phyloP scores from a whole-genome alignment of 2,329 filamentous ascomycete genomes.

The Aureobasidium subglaciale region DNA sequence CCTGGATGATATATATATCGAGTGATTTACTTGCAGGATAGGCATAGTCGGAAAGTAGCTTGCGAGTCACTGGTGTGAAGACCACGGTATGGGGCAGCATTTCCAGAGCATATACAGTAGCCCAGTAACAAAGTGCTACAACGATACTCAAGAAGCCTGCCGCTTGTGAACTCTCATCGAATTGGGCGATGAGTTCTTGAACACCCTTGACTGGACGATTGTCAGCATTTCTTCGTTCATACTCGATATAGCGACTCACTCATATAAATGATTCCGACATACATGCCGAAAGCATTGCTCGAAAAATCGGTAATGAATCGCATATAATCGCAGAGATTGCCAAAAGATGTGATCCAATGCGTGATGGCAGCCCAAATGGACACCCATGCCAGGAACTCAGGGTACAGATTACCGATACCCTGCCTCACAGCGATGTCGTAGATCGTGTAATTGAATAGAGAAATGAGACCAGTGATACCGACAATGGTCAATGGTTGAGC shows the following conservation, averaged over 20 bases:
- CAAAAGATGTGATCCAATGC: conserved; percentile 49
- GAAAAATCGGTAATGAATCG: conserved; percentile 53
- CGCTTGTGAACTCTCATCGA: conserved; percentile 31
- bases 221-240: neutral
- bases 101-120: conserved; percentile 45
- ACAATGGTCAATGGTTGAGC: conserved; percentile 52
- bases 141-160: conserved; percentile 45
- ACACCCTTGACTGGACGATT: conserved; percentile 44
- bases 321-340: conserved; percentile 52
- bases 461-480: conserved; percentile 50
- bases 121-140: conserved; percentile 47
- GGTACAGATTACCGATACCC: conserved; percentile 43
- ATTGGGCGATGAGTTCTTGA: conserved; percentile 48
- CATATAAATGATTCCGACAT: conserved; percentile 52
- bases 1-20: neutral
- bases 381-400: conserved; percentile 50
- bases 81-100: conserved; percentile 40
- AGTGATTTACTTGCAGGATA: conserved; percentile 34
- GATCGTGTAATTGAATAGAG: conserved; percentile 52
- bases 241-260: conserved; percentile 19
- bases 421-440: conserved; percentile 49
- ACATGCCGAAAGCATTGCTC: conserved; percentile 47
- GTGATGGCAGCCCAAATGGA: conserved; percentile 52
- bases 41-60: conserved; percentile 46
- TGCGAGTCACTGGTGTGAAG: conserved; percentile 39